phyloP scores from a whole-genome alignment of 768 basidiomycete species.

The Kwoniella dejecticola region DNA sequence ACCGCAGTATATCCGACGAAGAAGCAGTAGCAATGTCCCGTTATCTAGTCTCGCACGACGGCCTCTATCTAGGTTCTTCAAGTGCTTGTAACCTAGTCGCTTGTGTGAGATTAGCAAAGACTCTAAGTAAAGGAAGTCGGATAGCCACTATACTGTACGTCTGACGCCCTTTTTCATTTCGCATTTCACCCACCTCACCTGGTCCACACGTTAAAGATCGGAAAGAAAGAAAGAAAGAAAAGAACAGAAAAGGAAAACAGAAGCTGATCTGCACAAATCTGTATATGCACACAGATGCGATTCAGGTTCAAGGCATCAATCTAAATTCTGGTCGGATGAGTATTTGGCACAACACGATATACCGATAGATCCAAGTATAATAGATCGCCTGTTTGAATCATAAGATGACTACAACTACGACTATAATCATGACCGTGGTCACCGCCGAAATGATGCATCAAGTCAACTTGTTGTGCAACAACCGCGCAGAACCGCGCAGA shows the following conservation, averaged over 20 bases:
- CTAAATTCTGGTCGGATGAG: conserved; percentile 62
- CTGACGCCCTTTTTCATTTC: too few species aligned
- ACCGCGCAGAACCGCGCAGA: too few species aligned
- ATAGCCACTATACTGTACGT: conserved; percentile 82
- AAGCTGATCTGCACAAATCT: not conserved
- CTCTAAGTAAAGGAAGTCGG: conserved; percentile 67
- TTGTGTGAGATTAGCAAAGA: conserved; percentile 74
- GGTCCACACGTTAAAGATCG: not conserved
- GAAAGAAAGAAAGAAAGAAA: too few species aligned
- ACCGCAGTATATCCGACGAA: conserved; percentile 77
- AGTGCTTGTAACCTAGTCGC: conserved; percentile 96
- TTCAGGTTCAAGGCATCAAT: conserved; percentile 87
- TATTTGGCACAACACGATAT: conserved; percentile 44
- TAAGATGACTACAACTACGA: too few species aligned
- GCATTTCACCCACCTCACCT: not conserved
- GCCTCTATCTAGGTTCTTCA: conserved; percentile 91
- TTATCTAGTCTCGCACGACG: conserved; percentile 85
- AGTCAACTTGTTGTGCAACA: too few species aligned
- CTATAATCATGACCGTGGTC: too few species aligned
- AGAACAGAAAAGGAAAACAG: too few species aligned
- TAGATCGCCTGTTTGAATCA: conserved; percentile 27
- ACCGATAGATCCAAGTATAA: conserved; percentile 34
- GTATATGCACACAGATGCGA: conserved; percentile 66
- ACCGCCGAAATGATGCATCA: too few species aligned
- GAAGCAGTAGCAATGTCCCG: conserved; percentile 97